Evolutionary conservation across 768 basidiomycete genomes (phyloP).

Genomic region (Lyophyllum atratum): DNA sequence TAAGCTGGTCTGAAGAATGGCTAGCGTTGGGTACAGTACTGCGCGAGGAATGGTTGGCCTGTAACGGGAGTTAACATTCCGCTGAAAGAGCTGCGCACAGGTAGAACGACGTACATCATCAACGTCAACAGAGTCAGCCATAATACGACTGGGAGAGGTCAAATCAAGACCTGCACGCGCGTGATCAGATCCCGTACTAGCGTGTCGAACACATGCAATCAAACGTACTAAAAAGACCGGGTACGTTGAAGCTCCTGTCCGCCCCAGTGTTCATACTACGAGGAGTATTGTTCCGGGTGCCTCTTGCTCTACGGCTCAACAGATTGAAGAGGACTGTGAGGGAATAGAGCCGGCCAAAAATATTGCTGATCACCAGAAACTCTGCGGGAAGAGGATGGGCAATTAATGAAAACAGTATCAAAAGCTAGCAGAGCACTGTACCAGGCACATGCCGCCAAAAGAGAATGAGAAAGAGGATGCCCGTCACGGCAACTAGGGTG

Average conservation of each 20-base stretch:
- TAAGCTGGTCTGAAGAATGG: neutral
- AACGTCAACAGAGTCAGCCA: neutral
- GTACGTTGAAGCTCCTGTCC: neutral
- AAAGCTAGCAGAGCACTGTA: neutral
- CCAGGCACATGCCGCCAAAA: slow-evolving; percentile 2
- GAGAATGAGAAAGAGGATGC: slow-evolving; percentile 7
- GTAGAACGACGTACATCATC: neutral
- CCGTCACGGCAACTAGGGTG: neutral
- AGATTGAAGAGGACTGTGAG: slow-evolving; percentile 14
- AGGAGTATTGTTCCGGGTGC: neutral
- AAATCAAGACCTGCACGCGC: neutral
- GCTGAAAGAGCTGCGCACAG: neutral
- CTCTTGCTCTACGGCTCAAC: slow-evolving; percentile 31
- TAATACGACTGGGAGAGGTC: neutral
- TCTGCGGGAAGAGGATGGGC: neutral
- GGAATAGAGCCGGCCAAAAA: slow-evolving; percentile 16
- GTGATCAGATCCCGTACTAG: neutral
- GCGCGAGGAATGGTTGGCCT: slow-evolving; percentile 8
- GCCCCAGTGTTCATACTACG: neutral
- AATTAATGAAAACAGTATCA: neutral
- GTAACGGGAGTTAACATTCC: slow-evolving; percentile 29
- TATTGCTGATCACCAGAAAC: slow-evolving; percentile 4
- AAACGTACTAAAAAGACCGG: neutral
- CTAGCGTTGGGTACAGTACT: neutral
- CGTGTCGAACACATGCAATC: neutral